Evolutionary conservation across 1,284 basidiomycete species (phyloP), one percentile per base, ranked within the genome.

Genomic region (Fomitopsis palustris): DNA sequence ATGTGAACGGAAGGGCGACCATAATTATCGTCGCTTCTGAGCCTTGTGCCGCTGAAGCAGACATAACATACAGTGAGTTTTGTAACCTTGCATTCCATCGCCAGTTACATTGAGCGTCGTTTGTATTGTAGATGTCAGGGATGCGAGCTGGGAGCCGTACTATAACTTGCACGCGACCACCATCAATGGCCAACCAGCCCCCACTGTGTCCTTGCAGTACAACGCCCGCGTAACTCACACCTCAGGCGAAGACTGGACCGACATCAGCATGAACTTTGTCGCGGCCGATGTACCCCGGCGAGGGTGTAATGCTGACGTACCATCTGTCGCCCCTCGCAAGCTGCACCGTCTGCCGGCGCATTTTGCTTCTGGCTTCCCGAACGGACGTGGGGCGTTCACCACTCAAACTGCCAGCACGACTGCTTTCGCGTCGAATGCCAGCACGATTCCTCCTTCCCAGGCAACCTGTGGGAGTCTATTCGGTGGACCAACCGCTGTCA

Each of bases 201-300:
- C 75, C 3, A 70, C 75, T 0, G 77, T 85, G 23, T 64, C 77
- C 0, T 73, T 88, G 2, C 79, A 83, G 61, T 86, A 85, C 64
- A 79, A 81, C 23, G 84, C 84, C 0, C 74, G 74, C 35, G 75
- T 87, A 57, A 71, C 69, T 0, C 85, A 88, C 64, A 71, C 66
- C 60, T 85, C 85, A 0, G 85, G 85, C 9, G 86, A 87, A 65
- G 81, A 85, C 60, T 88, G 85, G 85, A 74, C 64, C 14, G 73
- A 77, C 58, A 75, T 54, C 12, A 6, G 1, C 0, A 4, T 52
- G 9, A 49, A 42, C 25, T 54, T 39, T 6, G 23, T 55, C 12
- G 14, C 31, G 1, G 37, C 21, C 6, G 8, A 29, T 8, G 25
- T 23, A 16, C 25, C 57, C 27, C 53, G 19, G 2, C 31, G 33